phyloP scores from a whole-genome alignment of 257 asterid species.

The Primulina tabacum region DNA sequence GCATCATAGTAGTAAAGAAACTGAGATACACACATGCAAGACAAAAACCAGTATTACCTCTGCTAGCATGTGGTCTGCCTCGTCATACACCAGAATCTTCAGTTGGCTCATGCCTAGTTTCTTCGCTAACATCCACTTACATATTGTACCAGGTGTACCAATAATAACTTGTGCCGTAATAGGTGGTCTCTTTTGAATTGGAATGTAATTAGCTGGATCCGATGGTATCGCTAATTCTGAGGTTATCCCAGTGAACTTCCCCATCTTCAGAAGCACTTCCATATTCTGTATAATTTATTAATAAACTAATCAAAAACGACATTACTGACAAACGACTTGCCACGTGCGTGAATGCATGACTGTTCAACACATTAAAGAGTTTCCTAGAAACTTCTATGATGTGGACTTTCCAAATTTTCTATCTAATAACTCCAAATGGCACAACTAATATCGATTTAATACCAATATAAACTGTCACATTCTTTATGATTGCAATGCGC shows the following conservation, averaged over 20 bases:
- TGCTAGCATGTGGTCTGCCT: constrained; percentile 96
- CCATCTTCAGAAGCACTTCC: constrained; percentile 95
- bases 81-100: constrained; percentile 94
- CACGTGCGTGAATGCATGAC: background rate
- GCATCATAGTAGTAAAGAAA: background rate
- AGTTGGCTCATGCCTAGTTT: constrained; percentile 68
- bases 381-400: background rate
- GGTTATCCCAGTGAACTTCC: constrained; percentile 72
- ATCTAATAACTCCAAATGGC: background rate
- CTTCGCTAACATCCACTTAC: constrained; percentile 56
- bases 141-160: constrained; percentile 96
- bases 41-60: constrained; percentile 44
- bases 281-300: constrained; percentile 55
- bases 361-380: background rate
- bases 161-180: constrained; percentile 74
- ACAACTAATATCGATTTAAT: background rate
- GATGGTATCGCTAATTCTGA: constrained; percentile 76
- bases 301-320: constrained; percentile 16
- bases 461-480: background rate
- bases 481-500: background rate
- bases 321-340: background rate
- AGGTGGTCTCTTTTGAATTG: constrained; percentile 54
- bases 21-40: background rate
- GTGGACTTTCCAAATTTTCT: background rate
- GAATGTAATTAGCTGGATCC: constrained; percentile 47